Evolutionary conservation across 2,329 filamentous ascomycete genomes (phyloP).

Genomic region (Zymoseptoria pseudotritici): DNA sequence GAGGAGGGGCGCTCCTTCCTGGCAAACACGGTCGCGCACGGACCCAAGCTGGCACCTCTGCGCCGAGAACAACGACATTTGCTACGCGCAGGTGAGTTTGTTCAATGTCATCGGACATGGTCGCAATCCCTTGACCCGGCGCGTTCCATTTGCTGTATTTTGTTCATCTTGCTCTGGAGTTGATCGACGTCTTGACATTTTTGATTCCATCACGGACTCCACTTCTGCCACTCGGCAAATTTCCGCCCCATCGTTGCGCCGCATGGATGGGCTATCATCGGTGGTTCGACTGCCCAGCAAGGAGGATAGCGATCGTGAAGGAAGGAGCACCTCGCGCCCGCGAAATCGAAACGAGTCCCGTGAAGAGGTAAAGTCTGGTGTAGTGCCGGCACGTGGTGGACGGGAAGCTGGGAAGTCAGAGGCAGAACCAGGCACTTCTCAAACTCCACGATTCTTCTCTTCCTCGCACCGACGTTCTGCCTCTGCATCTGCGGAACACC

Average conservation of each 20-base stretch:
- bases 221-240: neutral
- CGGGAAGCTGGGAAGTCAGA: neutral
- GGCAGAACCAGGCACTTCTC: neutral
- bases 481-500: constrained; percentile 8
- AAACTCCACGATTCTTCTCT: neutral
- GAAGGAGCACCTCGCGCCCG: constrained; percentile 1
- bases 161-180: neutral
- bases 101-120: neutral
- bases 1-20: neutral
- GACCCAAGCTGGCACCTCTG: neutral
- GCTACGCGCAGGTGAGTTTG: neutral
- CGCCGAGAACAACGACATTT: neutral
- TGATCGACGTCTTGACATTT: neutral
- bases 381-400: constrained; percentile 2
- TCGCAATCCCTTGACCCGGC: neutral
- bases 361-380: neutral
- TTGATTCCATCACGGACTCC: neutral
- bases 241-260: constrained; percentile 10
- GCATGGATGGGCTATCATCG: constrained; percentile 16
- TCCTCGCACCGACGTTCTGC: constrained; percentile 6
- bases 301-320: neutral
- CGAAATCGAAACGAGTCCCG: neutral
- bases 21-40: neutral
- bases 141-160: neutral
- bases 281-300: constrained; percentile 5